phyloP scores from a whole-genome alignment of 148 eudicot genomes.

The Dysphania ambrosioides region DNA sequence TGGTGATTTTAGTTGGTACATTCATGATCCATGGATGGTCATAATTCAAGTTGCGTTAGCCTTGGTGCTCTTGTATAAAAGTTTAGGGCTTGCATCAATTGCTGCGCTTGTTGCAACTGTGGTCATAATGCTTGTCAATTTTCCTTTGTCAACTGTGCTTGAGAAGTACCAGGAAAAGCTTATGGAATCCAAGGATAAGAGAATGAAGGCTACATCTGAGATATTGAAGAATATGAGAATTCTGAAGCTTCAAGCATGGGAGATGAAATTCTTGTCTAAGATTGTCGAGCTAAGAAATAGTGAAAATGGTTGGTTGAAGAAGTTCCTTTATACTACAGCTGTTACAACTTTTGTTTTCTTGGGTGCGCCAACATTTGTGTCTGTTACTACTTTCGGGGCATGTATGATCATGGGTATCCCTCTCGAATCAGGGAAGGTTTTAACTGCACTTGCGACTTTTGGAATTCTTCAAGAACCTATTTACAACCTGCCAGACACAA shows the following conservation, averaged over 20 bases:
- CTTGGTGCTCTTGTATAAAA: conserved; percentile 39
- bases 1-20: conserved; percentile 39
- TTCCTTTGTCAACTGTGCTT: conserved; percentile 34
- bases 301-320: conserved; percentile 44
- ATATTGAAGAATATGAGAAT: conserved; percentile 48
- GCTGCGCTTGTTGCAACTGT: conserved; percentile 36
- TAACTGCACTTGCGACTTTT: conserved; percentile 48
- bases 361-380: conserved; percentile 41
- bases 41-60: conserved; percentile 36
- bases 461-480: conserved; percentile 49
- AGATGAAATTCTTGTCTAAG: conserved; percentile 45
- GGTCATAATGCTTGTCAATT: conserved; percentile 38
- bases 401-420: conserved; percentile 43
- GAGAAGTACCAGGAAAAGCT: conserved; percentile 43
- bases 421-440: conserved; percentile 47
- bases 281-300: conserved; percentile 33
- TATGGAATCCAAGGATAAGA: conserved; percentile 43
- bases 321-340: conserved; percentile 29
- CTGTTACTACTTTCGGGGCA: conserved; percentile 37
- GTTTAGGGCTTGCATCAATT: conserved; percentile 44
- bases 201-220: conserved; percentile 53
- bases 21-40: conserved; percentile 48
- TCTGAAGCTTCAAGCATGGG: conserved; percentile 52
- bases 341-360: conserved; percentile 38
- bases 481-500: conserved; percentile 43